A percentile compares a stretch with the other conserved stretches of the same genome.
phyloP scores from a whole-genome alignment of 176 grass and related monocot genomes.

The Oryza glumipatula region DNA sequence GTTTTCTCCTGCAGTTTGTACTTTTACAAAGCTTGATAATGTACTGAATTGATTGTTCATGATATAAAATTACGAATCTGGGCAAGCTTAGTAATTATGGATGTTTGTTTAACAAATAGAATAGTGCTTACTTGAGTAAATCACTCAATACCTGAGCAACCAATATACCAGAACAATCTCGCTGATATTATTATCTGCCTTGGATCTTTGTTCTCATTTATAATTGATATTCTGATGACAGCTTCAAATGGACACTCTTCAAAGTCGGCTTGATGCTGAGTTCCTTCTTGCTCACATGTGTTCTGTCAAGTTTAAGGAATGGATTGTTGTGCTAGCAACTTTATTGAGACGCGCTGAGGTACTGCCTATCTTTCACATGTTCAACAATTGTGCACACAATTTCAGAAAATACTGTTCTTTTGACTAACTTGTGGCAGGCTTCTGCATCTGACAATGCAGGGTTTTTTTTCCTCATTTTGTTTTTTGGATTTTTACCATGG shows the following conservation, averaged over 20 bases:
- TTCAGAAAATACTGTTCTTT: background rate
- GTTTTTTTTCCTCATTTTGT: background rate
- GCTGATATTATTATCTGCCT: background rate
- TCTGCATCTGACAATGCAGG: background rate
- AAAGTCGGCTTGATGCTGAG: slow-evolving; percentile 95
- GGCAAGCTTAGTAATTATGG: background rate
- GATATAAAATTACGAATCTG: background rate
- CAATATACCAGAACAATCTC: background rate
- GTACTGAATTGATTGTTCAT: background rate
- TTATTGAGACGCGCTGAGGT: slow-evolving; percentile 91
- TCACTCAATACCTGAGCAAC: slow-evolving; percentile 4
- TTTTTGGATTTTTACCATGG: slow-evolving; percentile 2
- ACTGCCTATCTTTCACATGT: slow-evolving; percentile 28
- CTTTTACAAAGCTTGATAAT: background rate
- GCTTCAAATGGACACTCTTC: slow-evolving; percentile 96
- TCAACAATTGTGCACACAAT: slow-evolving; percentile 8
- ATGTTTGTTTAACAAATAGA: slow-evolving; percentile 14
- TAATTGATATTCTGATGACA: slow-evolving; percentile 42
- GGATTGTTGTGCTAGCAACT: slow-evolving; percentile 95
- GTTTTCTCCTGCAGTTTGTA: slow-evolving; percentile 12
- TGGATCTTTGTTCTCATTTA: slow-evolving; percentile 18
- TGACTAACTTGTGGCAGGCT: background rate
- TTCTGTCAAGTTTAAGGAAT: slow-evolving; percentile 99
- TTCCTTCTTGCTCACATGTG: slow-evolving; percentile 99
- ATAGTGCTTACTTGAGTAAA: background rate